A percentile compares a stretch with the other conserved stretches of the same genome.
These are phyloP conservation scores for Echites panduratus DNA, from an alignment of 257 asterid genomes.

Conservation along the genomic window DNA sequence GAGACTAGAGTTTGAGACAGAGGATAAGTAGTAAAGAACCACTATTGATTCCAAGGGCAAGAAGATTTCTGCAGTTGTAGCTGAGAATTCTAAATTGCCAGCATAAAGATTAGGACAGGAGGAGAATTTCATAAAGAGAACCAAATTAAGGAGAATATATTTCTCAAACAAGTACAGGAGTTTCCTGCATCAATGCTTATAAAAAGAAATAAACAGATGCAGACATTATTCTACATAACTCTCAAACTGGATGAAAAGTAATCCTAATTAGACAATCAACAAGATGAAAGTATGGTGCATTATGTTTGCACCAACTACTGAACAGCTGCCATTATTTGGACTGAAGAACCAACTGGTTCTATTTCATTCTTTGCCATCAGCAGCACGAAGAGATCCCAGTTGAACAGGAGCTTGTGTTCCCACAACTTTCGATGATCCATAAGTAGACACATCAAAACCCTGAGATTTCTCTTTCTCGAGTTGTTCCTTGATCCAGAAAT, in stretches of 20 bases:
- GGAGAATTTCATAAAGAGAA: not conserved
- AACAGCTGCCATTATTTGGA: not conserved
- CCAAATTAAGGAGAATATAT: not conserved
- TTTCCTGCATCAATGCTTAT: not conserved
- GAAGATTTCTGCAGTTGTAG: not conserved
- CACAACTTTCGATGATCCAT: slow-evolving; percentile 73
- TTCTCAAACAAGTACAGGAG: not conserved
- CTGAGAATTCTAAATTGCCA: not conserved
- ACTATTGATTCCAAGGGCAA: no score
- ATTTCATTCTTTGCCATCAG: slow-evolving; percentile 67
- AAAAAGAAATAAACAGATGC: not conserved
- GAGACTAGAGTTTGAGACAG: no score
- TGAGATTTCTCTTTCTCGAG: slow-evolving; percentile 59
- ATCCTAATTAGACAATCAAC: not conserved
- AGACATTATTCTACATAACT: not conserved
- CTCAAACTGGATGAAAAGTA: not conserved
- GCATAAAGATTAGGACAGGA: not conserved
- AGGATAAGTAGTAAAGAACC: no score
- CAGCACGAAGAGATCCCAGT: slow-evolving; percentile 80
- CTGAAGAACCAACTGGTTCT: not conserved
- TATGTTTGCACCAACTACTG: not conserved
- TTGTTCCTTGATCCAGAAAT: slow-evolving; percentile 79
- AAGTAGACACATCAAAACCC: slow-evolving; percentile 43
- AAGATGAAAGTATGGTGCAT: not conserved
- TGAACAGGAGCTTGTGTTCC: slow-evolving; percentile 83